These are phyloP conservation scores for Podospora australis DNA, from an alignment of 495 filamentous ascomycete genomes.

Conservation along the genomic window DNA sequence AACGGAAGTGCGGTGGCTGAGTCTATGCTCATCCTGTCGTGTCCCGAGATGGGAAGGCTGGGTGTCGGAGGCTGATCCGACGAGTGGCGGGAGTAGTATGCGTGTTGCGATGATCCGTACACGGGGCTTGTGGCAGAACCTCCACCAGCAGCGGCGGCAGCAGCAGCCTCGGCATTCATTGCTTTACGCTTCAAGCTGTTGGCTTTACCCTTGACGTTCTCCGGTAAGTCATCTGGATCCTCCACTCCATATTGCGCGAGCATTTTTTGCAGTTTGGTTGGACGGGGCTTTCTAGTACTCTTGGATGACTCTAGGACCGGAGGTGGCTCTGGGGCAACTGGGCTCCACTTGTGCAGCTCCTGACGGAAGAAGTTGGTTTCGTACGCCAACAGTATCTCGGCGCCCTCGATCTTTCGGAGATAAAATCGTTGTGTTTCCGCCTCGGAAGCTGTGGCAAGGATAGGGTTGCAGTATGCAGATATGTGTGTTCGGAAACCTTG, in stretches of 20 bases:
- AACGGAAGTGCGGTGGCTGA: conserved; percentile 19
- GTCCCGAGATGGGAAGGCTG: conserved; percentile 26
- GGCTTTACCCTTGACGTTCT: conserved; percentile 68
- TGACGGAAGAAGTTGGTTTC: conserved; percentile 98
- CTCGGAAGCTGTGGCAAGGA: conserved; percentile 76
- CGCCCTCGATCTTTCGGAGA: conserved; percentile 95
- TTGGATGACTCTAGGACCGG: conserved; percentile 77
- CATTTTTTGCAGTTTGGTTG: conserved; percentile 95
- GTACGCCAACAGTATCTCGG: conserved; percentile 83
- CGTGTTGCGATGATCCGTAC: conserved; percentile 21
- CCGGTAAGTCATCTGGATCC: conserved; percentile 81
- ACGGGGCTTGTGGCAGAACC: conserved; percentile 29
- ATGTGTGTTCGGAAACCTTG: conserved; percentile 80
- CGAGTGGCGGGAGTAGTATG: conserved; percentile 33
- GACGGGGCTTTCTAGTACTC: conserved; percentile 93
- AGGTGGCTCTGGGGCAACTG: conserved; percentile 79
- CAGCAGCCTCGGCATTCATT: conserved; percentile 38
- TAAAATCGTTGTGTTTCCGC: conserved; percentile 91
- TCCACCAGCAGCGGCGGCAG: conserved; percentile 20
- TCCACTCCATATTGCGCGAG: conserved; percentile 81
- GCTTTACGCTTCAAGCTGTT: conserved; percentile 56
- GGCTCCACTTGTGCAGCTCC: conserved; percentile 92
- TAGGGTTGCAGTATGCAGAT: conserved; percentile 67
- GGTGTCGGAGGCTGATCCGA: conserved; percentile 36
- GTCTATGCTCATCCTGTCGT: conserved; percentile 18